Base-by-base conservation (phyloP, 2,329 filamentous ascomycete genomes). In the Colletotrichum shisoi region DNA sequence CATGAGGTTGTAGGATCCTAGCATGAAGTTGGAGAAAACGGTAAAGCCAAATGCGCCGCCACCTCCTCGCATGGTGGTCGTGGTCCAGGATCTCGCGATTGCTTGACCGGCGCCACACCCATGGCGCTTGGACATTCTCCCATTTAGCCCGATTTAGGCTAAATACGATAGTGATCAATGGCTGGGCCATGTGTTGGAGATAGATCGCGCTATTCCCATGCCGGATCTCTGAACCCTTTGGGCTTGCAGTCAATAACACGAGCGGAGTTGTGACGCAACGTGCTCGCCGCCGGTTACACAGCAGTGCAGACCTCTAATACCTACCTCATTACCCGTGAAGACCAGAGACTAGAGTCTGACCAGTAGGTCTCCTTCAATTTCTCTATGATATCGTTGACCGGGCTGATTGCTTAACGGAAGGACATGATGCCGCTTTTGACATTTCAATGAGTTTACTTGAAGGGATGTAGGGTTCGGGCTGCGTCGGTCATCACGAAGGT, bases 121-220 rank as follows among this genome's bases (percentile, higher is more conserved):
- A 53, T 57, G 59, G 19, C 39, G 53, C 27, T 64, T 44, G 21
- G n/a, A 44, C 24, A 64, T 64, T 57, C 46, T 59, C 13, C 61
- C 61, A 65, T 67, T 67, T 67, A 67, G 61, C 61, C 64, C 56
- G 13, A 64, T 21, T 51, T 39, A 64, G 64, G 64, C 61, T 67
- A 59, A 67, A 59, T 39, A 15, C 48, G 49, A 61, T 53, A 51
- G 54, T 59, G 24, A 27, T 19, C 42, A 49, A 40, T 21, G 31
- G 15, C 24, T 21, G 8, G 31, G 13, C 24, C 40, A 27, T n/a
- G 51, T 27, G 42, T 56, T 52, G 51, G 27, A 67, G 49, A 64
- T 59, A 64, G 49, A 64, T 59, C 53, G 49, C 37, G 42, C 37
- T 57, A 49, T 67, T 24, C 37, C 42, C 42, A 62, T 54, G 24